Base-by-base conservation (phyloP, 2,329 filamentous ascomycete genomes). In the Lojkania enalia region DNA sequence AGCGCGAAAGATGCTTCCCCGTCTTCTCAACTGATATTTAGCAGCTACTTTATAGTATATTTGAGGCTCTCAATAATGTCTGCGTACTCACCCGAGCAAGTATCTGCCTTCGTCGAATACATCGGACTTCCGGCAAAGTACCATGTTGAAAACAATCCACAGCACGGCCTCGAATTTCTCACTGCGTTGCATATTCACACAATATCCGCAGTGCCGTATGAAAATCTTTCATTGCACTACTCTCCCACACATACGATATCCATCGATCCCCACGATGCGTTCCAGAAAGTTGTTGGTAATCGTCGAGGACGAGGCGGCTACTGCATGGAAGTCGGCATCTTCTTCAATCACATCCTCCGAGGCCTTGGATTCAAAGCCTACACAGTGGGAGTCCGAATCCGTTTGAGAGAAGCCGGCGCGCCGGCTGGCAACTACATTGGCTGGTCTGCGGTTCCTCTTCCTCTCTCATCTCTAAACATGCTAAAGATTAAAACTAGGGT, bases 311-410 rank as follows among this genome's bases (percentile, higher is more conserved):
- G 74, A 2, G 82, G 82, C 14, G 81, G 82, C 0, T 85, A 84
- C 61, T 85, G 81, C 66, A 80, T 85, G 73, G 81, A 84, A 57
- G 72, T 73, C 19, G 77, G 72, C 42, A 72, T 81, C 31, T 71
- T 84, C 15, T 81, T 83, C 53, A 73, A 76, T 52, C 71, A 80
- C 50, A 62, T 81, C 11, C 68, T 83, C 3, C 66, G 74, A 14
- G 74, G 68, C 2, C 54, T 82, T n/a, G 78, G 78, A 1, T 83
- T 78, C 44, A 48, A 58, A 6, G 74, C 79, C 1, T 84, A 83
- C 58, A 73, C 77, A 0, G 75, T 77, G 0, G 83, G 82, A 2
- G 84, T 47, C 46, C 63, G 46, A 49, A 76, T 75, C 3, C 63
- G 74, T 1, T 64, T 63, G 11, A 46, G 64, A 5, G 50, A 57